These are phyloP conservation scores for Dissophora globulifera DNA, from an alignment of 192 early-diverging fungal genomes.

Conservation along the genomic window DNA sequence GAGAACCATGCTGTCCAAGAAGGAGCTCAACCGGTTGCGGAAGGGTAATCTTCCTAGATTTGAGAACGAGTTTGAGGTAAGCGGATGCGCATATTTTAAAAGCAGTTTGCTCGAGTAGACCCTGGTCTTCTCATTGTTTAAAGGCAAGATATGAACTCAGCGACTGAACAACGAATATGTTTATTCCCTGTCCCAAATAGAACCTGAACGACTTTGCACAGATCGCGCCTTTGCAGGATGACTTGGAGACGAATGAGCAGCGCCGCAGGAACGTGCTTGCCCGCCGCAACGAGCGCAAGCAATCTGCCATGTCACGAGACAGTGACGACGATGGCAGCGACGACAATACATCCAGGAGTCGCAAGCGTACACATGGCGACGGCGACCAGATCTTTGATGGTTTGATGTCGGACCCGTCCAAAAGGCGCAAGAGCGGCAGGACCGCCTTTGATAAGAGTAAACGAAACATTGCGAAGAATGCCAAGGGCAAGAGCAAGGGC, in stretches of 20 bases:
- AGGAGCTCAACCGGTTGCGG: constrained; percentile 77
- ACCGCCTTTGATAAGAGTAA: constrained; percentile 44
- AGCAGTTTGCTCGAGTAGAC: too few species aligned
- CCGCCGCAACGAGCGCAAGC: constrained; percentile 53
- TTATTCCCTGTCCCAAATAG: constrained; percentile 33
- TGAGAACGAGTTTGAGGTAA: constrained; percentile 87
- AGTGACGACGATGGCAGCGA: constrained; percentile 42
- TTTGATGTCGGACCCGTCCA: constrained; percentile 40
- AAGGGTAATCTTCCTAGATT: constrained; percentile 67
- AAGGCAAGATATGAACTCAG: too few species aligned
- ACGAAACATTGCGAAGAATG: too few species aligned
- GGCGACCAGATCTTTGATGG: constrained; percentile 48
- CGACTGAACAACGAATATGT: too few species aligned
- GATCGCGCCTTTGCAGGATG: constrained; percentile 59
- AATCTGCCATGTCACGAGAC: constrained; percentile 37
- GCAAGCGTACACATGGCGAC: constrained; percentile 25
- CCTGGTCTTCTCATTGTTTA: too few species aligned
- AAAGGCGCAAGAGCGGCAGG: constrained; percentile 29
- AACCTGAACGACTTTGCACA: constrained; percentile 68
- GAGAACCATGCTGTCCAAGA: constrained; percentile 74
- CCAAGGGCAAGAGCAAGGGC: constrained; percentile 28
- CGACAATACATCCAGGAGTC: constrained; percentile 16
- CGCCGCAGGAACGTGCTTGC: constrained; percentile 58
- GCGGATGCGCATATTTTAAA: too few species aligned
- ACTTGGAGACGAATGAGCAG: constrained; percentile 58